Conservation (phyloP, 169 alveolate genomes). For the Cystoisospora suis region DNA sequence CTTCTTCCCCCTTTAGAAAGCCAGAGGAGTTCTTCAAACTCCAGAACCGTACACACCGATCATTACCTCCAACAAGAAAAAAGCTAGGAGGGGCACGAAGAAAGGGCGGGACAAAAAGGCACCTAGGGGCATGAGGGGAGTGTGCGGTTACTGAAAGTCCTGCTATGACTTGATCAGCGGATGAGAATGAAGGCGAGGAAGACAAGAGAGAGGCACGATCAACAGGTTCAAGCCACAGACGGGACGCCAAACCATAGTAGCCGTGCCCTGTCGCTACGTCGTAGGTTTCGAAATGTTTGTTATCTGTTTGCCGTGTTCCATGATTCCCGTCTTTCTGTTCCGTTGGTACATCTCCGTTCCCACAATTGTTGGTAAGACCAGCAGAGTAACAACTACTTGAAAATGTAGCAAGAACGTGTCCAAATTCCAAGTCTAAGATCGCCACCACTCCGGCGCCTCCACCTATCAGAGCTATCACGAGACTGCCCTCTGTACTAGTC, state of each 20-base stretch:
- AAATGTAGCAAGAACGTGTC: slow-evolving; percentile 11
- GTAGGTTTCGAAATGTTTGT: too few species aligned
- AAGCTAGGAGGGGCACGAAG: slow-evolving; percentile 48
- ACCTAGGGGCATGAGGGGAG: slow-evolving; percentile 33
- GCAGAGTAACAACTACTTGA: neutral
- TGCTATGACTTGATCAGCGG: neutral
- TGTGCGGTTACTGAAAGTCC: neutral
- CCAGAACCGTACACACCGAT: slow-evolving; percentile 54
- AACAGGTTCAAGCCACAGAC: neutral
- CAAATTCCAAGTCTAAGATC: neutral
- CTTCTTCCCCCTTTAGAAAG: neutral
- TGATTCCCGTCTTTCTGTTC: neutral
- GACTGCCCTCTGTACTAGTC: neutral
- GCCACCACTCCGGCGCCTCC: slow-evolving; percentile 13
- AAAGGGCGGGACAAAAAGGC: slow-evolving; percentile 44
- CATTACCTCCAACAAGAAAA: slow-evolving; percentile 48
- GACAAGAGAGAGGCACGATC: neutral
- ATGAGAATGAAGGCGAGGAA: neutral
- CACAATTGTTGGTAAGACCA: neutral
- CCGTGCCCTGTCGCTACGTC: too few species aligned
- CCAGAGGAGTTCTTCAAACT: slow-evolving; percentile 18
- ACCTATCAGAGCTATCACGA: neutral
- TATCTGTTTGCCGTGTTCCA: neutral
- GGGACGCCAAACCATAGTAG: too few species aligned
- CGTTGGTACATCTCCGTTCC: neutral